A percentile compares a stretch with the other conserved stretches of the same genome.
phyloP scores from a whole-genome alignment of 192 early-diverging fungal genomes.

The Entomortierella chlamydospora region DNA sequence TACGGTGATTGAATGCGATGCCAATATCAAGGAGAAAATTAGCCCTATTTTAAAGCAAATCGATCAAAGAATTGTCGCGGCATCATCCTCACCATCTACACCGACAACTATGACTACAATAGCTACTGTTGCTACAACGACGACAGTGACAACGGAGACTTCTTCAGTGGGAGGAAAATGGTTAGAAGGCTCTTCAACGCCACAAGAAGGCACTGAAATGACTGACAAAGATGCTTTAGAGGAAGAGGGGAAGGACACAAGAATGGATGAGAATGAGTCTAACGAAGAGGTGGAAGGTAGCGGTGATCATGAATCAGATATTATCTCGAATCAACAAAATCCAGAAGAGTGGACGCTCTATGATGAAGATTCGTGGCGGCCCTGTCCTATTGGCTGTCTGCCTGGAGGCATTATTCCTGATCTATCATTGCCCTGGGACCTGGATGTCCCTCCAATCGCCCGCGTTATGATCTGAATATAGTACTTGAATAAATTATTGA shows the following conservation, averaged over 20 bases:
- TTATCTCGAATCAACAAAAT: background rate
- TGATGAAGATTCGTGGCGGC: constrained; percentile 29
- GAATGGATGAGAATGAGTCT: background rate
- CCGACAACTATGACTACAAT: background rate
- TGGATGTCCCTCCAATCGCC: constrained; percentile 44
- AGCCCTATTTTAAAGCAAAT: constrained; percentile 35
- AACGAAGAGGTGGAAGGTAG: background rate
- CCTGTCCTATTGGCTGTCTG: constrained; percentile 48
- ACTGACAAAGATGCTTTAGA: background rate
- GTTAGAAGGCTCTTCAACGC: background rate
- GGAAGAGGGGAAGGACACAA: background rate
- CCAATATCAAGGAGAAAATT: constrained; percentile 44
- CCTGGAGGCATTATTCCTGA: constrained; percentile 47
- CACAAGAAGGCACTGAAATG: constrained; percentile 12
- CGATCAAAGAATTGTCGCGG: constrained; percentile 37
- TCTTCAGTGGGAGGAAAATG: background rate
- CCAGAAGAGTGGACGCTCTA: constrained; percentile 27
- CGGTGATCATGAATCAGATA: background rate
- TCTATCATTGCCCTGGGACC: constrained; percentile 38
- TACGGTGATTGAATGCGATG: constrained; percentile 44
- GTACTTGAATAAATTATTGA: background rate
- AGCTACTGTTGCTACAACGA: background rate
- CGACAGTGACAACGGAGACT: background rate
- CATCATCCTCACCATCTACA: background rate
- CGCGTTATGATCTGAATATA: constrained; percentile 18